Base-by-base conservation (phyloP, 1,284 basidiomycete genomes). In the Xanthoconium separans region DNA sequence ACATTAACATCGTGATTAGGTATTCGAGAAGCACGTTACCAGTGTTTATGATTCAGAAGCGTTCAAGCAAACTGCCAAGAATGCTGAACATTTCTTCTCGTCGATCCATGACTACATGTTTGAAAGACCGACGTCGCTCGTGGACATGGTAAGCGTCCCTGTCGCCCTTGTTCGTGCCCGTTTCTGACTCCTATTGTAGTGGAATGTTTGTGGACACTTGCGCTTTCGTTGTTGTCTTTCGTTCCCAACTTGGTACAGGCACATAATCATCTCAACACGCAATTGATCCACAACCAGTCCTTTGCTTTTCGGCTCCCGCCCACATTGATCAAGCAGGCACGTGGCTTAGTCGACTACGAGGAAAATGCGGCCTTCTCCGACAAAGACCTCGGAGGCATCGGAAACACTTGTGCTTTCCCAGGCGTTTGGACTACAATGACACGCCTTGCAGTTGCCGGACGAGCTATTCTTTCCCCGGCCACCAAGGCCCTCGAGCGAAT, bases 201-300 rank as follows among this genome's bases (percentile, higher is more conserved):
- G 83, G 79, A 89, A 89, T 68, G 85, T 87, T 63, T 66, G 84
- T 70, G 7, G 34, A 36, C 8, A 3, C 15, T 36, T 24, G 51
- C 6, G 8, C 12, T 18, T 40, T 39, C 37, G 30, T 44, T n/a
- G 22, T 6, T 6, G 15, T 8, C 18, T 6, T 54, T 53, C 54
- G 55, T 42, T 48, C 52, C 59, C 68, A 20, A 65, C 45, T 13
- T 42, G 18, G 29, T 41, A 39, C 42, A 89, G 83, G 74, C 93
- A 53, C 91, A 82, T 70, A 91, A 91, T 70, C 89, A 78, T 69
- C 79, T 93, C 66, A 85, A 85, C 74, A 81, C 89, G 13, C 76
- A 91, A 64, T 79, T 88, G 58, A 80, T 79, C 52, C 87, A 94
- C 77, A 91, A 93, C 77, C 82, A 79, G 71, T 85, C 86, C 15